Conservation (phyloP, 345 rosid genomes). For the Syzygium oleosum region DNA sequence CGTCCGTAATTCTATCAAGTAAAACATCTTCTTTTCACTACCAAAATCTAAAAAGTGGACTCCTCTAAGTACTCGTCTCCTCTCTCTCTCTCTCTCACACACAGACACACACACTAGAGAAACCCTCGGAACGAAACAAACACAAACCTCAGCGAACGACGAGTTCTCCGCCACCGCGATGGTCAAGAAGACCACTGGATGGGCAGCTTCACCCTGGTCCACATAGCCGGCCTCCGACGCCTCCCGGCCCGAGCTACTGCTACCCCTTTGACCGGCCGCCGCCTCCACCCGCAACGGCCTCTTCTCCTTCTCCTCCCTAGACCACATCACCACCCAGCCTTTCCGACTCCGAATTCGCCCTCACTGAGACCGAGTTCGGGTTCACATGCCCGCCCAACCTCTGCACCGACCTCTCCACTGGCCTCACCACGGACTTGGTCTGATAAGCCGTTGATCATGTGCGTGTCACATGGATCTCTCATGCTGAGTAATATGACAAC, state of each 20-base stretch:
- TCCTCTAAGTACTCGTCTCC: not conserved
- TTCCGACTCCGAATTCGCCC: constrained; percentile 69
- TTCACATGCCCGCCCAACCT: constrained; percentile 43
- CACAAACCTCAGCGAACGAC: not conserved
- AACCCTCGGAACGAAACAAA: too few relatives aligned
- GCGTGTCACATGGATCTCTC: not conserved
- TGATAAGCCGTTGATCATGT: not conserved
- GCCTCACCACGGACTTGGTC: not conserved
- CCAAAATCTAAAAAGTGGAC: not conserved
- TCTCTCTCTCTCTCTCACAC: not conserved
- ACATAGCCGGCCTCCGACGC: constrained; percentile 80
- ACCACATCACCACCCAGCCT: constrained; percentile 63
- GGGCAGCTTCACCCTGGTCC: constrained; percentile 79
- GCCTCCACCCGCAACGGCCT: constrained; percentile 52
- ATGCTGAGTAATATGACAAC: not conserved
- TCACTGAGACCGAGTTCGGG: constrained; percentile 80
- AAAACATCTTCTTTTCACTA: not conserved
- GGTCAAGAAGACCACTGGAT: constrained; percentile 94
- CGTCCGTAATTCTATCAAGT: not conserved
- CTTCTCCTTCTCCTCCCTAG: constrained; percentile 52
- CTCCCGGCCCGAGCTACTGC: constrained; percentile 83
- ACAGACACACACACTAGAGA: too few relatives aligned
- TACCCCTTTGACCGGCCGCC: constrained; percentile 28
- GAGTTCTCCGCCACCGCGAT: constrained; percentile 7
- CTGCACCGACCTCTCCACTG: constrained; percentile 36